These are phyloP conservation scores for Fusarium lyarnte DNA, from an alignment of 2,329 filamentous ascomycete genomes.

Conservation along the genomic window DNA sequence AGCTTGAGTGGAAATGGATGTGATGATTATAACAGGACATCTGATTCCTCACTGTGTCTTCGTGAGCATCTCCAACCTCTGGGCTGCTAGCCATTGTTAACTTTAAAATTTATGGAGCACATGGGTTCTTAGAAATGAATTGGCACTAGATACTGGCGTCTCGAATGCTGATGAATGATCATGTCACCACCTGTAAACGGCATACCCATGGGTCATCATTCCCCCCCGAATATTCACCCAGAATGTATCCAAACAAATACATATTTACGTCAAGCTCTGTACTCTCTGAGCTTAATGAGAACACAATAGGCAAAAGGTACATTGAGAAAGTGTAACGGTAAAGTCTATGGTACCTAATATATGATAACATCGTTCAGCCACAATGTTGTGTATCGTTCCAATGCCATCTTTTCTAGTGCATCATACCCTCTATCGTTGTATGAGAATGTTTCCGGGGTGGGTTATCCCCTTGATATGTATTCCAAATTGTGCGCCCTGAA, in stretches of 20 bases:
- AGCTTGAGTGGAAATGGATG: not conserved
- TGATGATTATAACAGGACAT: not conserved
- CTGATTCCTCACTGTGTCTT: not conserved
- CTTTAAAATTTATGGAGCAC: not conserved
- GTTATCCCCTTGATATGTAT: not conserved
- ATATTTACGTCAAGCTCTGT: not conserved
- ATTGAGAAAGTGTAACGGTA: not conserved
- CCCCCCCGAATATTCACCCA: not conserved
- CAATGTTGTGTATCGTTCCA: not conserved
- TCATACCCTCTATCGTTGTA: not conserved
- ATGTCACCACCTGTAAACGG: not conserved
- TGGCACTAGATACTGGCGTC: not conserved
- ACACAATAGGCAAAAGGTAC: not conserved
- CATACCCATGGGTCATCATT: not conserved
- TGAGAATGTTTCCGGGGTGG: not conserved
- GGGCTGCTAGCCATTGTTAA: not conserved
- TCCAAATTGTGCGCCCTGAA: not conserved
- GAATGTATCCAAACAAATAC: not conserved
- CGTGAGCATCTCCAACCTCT: not conserved
- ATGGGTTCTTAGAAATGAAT: not conserved
- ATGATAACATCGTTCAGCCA: not conserved
- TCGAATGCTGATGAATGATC: not conserved
- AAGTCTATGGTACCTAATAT: not conserved
- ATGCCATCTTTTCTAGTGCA: too few species aligned
- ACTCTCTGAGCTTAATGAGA: not conserved